Conservation (phyloP, 192 early-diverging fungal species). For the Podila horticola region DNA sequence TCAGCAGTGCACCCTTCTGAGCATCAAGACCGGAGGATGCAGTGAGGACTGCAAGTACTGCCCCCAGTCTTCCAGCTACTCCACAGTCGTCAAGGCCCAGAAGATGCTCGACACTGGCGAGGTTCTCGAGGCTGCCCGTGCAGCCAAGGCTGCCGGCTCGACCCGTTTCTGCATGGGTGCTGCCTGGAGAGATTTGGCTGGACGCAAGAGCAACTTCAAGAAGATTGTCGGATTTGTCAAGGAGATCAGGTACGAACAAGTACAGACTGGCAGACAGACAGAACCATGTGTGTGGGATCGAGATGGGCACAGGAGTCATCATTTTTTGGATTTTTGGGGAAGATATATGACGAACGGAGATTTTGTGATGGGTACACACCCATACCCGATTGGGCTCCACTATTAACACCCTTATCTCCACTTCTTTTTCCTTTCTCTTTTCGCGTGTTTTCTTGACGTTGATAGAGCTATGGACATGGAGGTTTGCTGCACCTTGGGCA, state of each 20-base stretch:
- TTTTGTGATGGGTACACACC: too few relatives aligned
- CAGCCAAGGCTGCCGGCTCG: slow-evolving; percentile 80
- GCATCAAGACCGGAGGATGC: slow-evolving; percentile 89
- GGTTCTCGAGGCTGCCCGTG: slow-evolving; percentile 75
- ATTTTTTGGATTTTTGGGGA: too few relatives aligned
- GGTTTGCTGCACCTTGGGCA: slow-evolving; percentile 87
- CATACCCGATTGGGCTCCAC: too few relatives aligned
- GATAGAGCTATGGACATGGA: slow-evolving; percentile 84
- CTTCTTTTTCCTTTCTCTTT: not conserved
- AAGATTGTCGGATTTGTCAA: slow-evolving; percentile 78
- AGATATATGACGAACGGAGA: too few relatives aligned
- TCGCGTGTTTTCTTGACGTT: not conserved
- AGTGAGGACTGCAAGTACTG: slow-evolving; percentile 87
- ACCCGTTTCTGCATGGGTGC: slow-evolving; percentile 91
- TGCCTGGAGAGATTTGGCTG: slow-evolving; percentile 83
- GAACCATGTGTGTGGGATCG: too few relatives aligned
- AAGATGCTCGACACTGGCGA: slow-evolving; percentile 77
- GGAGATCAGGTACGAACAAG: slow-evolving; percentile 70
- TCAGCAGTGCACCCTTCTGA: slow-evolving; percentile 83
- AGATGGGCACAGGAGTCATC: too few relatives aligned
- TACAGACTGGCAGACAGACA: too few relatives aligned
- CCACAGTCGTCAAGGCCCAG: slow-evolving; percentile 72
- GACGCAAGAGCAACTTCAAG: slow-evolving; percentile 86
- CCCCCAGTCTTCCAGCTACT: slow-evolving; percentile 81
- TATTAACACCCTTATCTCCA: too few relatives aligned